A percentile compares a stretch with the other conserved stretches of the same genome.
Evolutionary conservation across 148 eudicot species (phyloP).

Genomic region (Selenicereus undatus): DNA sequence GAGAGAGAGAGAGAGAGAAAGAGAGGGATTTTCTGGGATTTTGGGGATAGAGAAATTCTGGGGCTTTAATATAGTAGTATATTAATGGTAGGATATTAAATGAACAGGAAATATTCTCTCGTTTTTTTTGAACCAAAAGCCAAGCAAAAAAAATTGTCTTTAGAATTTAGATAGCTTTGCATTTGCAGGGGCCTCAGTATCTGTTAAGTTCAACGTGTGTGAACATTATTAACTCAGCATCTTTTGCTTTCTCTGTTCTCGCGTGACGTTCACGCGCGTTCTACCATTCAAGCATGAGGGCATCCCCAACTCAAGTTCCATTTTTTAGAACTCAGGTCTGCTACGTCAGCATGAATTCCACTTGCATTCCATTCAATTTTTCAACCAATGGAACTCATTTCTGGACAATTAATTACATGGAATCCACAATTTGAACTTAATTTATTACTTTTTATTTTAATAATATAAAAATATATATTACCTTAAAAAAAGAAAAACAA

Average conservation of each 20-base stretch:
- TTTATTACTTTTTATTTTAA: too few species aligned
- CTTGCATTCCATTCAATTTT: too few species aligned
- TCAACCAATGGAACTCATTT: too few species aligned
- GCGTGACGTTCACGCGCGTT: slow-evolving; percentile 8
- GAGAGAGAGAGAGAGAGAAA: background rate
- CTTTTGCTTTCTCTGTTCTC: slow-evolving; percentile 5
- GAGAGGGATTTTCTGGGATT: background rate
- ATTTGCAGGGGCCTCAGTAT: background rate
- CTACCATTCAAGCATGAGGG: background rate
- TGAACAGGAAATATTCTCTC: slow-evolving; percentile 5
- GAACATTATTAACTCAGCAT: background rate
- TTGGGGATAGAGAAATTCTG: background rate
- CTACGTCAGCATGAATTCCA: too few species aligned
- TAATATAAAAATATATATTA: too few species aligned
- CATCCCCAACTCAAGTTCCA: too few species aligned
- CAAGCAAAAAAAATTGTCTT: slow-evolving; percentile 5
- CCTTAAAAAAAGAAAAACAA: too few species aligned
- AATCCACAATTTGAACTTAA: too few species aligned
- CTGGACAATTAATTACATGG: too few species aligned
- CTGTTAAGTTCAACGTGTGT: slow-evolving; percentile 6
- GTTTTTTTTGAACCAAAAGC: too few species aligned
- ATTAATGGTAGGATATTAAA: background rate
- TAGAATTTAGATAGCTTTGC: slow-evolving; percentile 25
- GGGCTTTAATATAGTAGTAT: background rate
- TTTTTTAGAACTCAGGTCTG: too few species aligned